Conservation (phyloP, 805 yeast genomes). For the Saccharomycopsis lassenensis region DNA sequence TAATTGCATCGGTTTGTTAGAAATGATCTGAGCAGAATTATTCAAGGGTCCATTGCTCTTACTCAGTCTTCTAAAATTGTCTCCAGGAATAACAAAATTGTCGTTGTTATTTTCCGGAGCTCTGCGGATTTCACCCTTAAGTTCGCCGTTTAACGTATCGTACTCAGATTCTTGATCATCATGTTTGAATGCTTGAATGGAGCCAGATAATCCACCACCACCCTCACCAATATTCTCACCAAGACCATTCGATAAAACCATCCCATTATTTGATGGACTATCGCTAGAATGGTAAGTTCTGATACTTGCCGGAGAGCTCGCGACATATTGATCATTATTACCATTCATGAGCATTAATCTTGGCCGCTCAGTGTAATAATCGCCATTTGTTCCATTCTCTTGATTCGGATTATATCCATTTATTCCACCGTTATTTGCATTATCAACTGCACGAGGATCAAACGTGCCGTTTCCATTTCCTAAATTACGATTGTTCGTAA, state of each 20-base stretch:
- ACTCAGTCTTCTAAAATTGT: slow-evolving; percentile 3
- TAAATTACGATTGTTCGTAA: background rate
- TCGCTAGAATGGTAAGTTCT: too few species aligned
- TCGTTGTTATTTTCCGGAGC: slow-evolving; percentile 13
- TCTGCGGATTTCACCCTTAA: slow-evolving; percentile 12
- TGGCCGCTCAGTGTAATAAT: background rate
- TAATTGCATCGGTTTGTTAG: too few species aligned
- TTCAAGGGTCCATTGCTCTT: background rate
- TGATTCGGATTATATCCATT: background rate
- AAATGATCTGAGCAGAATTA: too few species aligned
- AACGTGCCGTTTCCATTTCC: background rate
- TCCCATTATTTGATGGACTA: too few species aligned
- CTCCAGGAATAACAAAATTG: slow-evolving; percentile 10
- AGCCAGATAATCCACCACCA: background rate
- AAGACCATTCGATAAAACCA: too few species aligned
- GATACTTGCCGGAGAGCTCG: too few species aligned
- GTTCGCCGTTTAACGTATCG: too few species aligned
- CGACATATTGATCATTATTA: slow-evolving; percentile 1
- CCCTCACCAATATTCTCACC: too few species aligned
- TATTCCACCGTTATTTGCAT: background rate
- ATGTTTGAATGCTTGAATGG: background rate
- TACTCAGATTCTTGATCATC: background rate
- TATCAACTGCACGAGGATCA: background rate
- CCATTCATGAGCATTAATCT: slow-evolving; percentile 12
- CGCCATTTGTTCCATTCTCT: background rate